These are phyloP conservation scores for Myxozyma udenii DNA, from an alignment of 805 yeast genomes.

Conservation along the genomic window DNA sequence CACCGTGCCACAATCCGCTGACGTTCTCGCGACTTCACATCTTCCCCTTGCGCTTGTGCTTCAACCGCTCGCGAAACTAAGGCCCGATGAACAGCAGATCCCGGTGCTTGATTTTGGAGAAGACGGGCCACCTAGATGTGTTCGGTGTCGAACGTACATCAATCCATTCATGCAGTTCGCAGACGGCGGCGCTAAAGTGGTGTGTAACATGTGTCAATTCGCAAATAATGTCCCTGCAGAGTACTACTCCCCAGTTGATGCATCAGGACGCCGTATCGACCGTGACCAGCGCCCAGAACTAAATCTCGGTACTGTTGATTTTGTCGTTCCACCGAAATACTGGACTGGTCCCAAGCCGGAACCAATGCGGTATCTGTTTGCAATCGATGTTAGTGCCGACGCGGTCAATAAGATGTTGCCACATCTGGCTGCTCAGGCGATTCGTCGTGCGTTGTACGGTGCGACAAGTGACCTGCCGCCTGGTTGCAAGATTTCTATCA, in stretches of 20 bases:
- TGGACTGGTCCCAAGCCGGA: slow-evolving; percentile 46
- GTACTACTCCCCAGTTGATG: slow-evolving; percentile 61
- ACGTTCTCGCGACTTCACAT: slow-evolving; percentile 61
- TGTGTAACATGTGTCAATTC: slow-evolving; percentile 84
- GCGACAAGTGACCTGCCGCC: slow-evolving; percentile 40
- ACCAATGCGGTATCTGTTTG: slow-evolving; percentile 66
- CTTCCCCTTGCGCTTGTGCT: slow-evolving; percentile 79
- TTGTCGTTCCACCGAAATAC: slow-evolving; percentile 71
- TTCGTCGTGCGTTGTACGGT: slow-evolving; percentile 53
- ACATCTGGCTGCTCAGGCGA: slow-evolving; percentile 63
- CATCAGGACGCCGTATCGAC: slow-evolving; percentile 62
- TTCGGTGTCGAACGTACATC: slow-evolving; percentile 84
- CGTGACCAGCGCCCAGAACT: slow-evolving; percentile 68
- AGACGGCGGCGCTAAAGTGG: slow-evolving; percentile 57
- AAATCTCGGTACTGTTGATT: slow-evolving; percentile 78
- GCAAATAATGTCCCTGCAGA: slow-evolving; percentile 66
- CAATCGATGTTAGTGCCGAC: slow-evolving; percentile 64
- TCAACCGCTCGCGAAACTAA: slow-evolving; percentile 75
- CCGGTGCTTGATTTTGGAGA: slow-evolving; percentile 64
- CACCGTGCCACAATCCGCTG: slow-evolving; percentile 72
- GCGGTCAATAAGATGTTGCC: slow-evolving; percentile 61
- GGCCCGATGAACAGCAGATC: slow-evolving; percentile 44
- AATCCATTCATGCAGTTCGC: slow-evolving; percentile 76
- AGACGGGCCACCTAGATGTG: slow-evolving; percentile 80
- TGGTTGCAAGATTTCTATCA: slow-evolving; percentile 60